phyloP scores from a whole-genome alignment of 257 asterid genomes.

The Verbena officinalis region DNA sequence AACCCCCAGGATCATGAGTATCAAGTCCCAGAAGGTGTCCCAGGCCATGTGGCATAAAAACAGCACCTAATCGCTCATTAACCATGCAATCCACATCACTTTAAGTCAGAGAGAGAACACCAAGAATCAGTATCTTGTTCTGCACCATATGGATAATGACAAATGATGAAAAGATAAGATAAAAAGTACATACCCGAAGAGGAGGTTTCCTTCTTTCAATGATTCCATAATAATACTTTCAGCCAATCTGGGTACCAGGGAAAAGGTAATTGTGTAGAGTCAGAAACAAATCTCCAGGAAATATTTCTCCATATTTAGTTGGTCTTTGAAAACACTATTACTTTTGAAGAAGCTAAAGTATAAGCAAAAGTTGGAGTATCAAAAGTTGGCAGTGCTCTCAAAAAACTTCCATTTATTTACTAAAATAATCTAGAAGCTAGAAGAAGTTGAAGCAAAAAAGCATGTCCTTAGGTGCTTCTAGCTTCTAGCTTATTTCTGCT shows the following conservation, averaged over 20 bases:
- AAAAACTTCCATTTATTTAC: too few species aligned
- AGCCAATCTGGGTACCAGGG: constrained; percentile 64
- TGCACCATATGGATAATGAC: neutral
- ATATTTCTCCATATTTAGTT: constrained; percentile 7
- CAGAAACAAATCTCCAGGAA: constrained; percentile 10
- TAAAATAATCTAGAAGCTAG: too few species aligned
- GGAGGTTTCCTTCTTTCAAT: constrained; percentile 70
- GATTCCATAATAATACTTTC: constrained; percentile 71
- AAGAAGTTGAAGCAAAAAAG: too few species aligned
- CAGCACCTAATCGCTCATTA: constrained; percentile 78
- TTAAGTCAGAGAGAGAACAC: constrained; percentile 30
- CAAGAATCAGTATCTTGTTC: constrained; percentile 13
- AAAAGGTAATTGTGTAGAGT: constrained; percentile 23
- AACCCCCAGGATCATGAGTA: constrained; percentile 98
- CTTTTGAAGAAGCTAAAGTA: too few species aligned
- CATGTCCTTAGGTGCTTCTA: too few species aligned
- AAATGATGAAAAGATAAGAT: constrained; percentile 16
- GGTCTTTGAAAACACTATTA: neutral
- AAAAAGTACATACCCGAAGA: constrained; percentile 62
- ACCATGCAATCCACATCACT: constrained; percentile 87
- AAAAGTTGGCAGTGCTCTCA: too few species aligned
- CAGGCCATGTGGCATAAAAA: constrained; percentile 93
- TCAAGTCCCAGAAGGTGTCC: constrained; percentile 97
- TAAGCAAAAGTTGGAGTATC: too few species aligned
- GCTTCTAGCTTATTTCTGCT: too few species aligned